These are phyloP conservation scores for Solanum verrucosum DNA, from an alignment of 257 asterid genomes.

Conservation along the genomic window DNA sequence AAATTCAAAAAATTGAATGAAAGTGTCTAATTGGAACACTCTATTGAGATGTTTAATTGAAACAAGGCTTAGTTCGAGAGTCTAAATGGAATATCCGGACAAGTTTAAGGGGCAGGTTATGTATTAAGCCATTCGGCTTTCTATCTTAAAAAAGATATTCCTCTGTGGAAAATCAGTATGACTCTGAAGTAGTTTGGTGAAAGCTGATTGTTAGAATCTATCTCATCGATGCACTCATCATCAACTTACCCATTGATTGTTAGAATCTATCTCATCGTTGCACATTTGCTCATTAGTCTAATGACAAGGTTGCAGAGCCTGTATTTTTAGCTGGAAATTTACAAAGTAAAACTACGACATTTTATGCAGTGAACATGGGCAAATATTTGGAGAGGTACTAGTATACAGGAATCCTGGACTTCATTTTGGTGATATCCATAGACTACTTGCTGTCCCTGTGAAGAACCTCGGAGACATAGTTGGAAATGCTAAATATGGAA, in stretches of 20 bases:
- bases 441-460: conserved; percentile 52
- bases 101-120: neutral
- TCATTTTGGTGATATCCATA: conserved; percentile 78
- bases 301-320: neutral
- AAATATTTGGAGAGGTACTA: conserved; percentile 61
- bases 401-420: conserved; percentile 85
- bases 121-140: neutral
- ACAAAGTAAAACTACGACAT: neutral
- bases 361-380: conserved; percentile 63
- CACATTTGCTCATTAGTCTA: neutral
- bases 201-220: neutral
- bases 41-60: neutral
- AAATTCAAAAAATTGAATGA: neutral
- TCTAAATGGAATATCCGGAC: neutral
- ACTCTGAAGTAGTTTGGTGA: neutral
- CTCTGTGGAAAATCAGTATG: neutral
- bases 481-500: conserved; percentile 77
- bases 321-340: neutral
- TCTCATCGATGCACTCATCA: neutral
- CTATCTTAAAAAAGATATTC: neutral
- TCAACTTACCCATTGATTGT: neutral
- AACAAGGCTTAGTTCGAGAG: neutral
- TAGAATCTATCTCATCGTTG: neutral
- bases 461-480: conserved; percentile 48
- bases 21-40: neutral